These are phyloP conservation scores for Leptographium procerum DNA, from an alignment of 2,329 filamentous ascomycete species.

Conservation along the genomic window DNA sequence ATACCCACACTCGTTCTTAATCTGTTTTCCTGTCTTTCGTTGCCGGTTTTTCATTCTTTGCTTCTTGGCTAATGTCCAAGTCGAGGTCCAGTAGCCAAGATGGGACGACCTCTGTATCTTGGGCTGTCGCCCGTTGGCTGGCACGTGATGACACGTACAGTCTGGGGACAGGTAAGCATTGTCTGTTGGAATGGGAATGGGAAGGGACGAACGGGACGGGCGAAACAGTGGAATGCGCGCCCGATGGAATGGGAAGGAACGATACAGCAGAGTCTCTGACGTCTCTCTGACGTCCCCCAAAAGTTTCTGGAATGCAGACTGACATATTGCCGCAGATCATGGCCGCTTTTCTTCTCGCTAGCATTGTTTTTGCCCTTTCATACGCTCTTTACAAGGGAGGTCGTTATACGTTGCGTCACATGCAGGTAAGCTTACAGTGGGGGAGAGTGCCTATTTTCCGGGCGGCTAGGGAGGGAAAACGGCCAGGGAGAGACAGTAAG, in stretches of 20 bases:
- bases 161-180: conserved; percentile 6
- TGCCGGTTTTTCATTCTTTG: no score
- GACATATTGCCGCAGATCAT: background rate
- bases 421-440: background rate
- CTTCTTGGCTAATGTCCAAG: background rate
- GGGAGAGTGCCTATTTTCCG: no score
- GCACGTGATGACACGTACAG: conserved; percentile 6
- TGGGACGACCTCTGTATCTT: conserved; percentile 7
- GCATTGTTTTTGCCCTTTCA: background rate
- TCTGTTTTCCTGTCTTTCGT: background rate
- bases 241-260: background rate
- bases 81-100: background rate
- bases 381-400: background rate
- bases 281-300: no score
- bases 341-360: conserved; percentile 2
- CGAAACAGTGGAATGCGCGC: no score
- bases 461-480: no score
- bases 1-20: conserved; percentile 1
- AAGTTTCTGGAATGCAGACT: background rate
- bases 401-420: background rate
- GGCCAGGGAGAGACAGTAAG: no score
- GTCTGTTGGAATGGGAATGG: background rate
- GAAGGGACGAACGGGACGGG: no score
- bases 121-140: conserved; percentile 11
- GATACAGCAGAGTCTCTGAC: no score